Evolutionary conservation across 2,329 filamentous ascomycete species (phyloP), one percentile per base, ranked within the genome.

Genomic region (Orbilia oligospora): DNA sequence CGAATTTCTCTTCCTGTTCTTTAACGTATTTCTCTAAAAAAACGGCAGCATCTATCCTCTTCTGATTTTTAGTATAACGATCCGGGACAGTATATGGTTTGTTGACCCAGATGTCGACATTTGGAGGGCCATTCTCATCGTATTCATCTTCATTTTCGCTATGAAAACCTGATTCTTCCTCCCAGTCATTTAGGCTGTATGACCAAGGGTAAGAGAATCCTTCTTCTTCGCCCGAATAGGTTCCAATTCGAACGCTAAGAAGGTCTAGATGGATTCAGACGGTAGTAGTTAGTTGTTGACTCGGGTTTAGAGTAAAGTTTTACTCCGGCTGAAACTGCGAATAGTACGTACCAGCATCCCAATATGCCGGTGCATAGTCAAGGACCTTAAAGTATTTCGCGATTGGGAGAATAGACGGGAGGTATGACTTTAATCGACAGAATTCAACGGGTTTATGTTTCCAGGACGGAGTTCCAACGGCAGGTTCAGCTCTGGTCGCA

Each of bases 1-100:
- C 55, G 5, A 22, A 44, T 2, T 61, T 61, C 14, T n/a, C 55
- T 22, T 61, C 55, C n/a, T 61, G 55, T 20, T 61, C 30, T 38
- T 61, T 38, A 8, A 61, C n/a, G 6, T 22, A 14, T 12, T 41
- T 33, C n/a, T 1, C 55, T 20, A 61, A 33, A 22, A 14, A 10
- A 61, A 0, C 14, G 24, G 36, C 30, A 12, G 55, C 55, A n/a
- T 61, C 16, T 0, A 41, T 41, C n/a, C 55, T 61, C 5, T 14
- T 12, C 18, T 61, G 2, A 22, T 61, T 10, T 16, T 1, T 41
- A 16, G 33, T 8, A 18, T 22, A 44, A 1, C 55, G 3, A 9
- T 61, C 33, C 14, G 55, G 33, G 0, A 41, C 24, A 61, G 22
- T 12, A 14, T 61, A 41, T 22, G 55, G 55, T 61, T 24, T 38